Evolutionary conservation across 2,329 filamentous ascomycete species (phyloP).

Genomic region (Furcasterigmium sp.): DNA sequence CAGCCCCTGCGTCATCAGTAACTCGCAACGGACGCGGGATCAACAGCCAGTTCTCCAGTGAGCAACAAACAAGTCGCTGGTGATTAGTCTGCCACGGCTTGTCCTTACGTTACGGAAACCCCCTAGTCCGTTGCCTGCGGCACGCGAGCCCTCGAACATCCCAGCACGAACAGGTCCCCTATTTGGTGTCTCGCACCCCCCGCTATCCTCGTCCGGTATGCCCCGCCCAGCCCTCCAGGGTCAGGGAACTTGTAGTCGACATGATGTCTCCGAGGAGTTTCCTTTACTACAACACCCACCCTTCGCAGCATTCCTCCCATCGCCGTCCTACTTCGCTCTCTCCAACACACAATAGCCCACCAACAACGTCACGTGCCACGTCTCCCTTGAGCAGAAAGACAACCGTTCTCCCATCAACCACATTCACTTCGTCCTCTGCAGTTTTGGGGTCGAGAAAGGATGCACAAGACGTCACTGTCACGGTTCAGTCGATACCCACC

Average conservation of each 20-base stretch:
- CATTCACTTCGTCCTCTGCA: conserved; percentile 9
- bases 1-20: background rate
- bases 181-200: background rate
- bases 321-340: background rate
- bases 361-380: conserved; percentile 2
- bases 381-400: conserved; percentile 2
- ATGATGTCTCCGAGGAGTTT: conserved; percentile 16
- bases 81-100: background rate
- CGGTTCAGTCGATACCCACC: conserved; percentile 11
- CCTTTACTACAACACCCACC: conserved; percentile 15
- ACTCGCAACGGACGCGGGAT: too few relatives aligned
- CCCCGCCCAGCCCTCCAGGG: conserved; percentile 12
- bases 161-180: conserved; percentile 1
- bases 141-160: background rate
- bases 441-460: conserved; percentile 13
- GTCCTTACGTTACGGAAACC: conserved; percentile 1
- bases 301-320: conserved; percentile 3
- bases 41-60: background rate
- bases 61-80: background rate
- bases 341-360: background rate
- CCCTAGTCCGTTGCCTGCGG: background rate
- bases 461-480: conserved; percentile 13
- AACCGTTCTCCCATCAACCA: conserved; percentile 4
- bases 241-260: conserved; percentile 11
- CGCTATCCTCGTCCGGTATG: conserved; percentile 7